A percentile compares a stretch with the other conserved stretches of the same genome.
Evolutionary conservation across 371 early-diverging fungal genomes (phyloP).

Genomic region (Batrachochytrium dendrobatidis): DNA sequence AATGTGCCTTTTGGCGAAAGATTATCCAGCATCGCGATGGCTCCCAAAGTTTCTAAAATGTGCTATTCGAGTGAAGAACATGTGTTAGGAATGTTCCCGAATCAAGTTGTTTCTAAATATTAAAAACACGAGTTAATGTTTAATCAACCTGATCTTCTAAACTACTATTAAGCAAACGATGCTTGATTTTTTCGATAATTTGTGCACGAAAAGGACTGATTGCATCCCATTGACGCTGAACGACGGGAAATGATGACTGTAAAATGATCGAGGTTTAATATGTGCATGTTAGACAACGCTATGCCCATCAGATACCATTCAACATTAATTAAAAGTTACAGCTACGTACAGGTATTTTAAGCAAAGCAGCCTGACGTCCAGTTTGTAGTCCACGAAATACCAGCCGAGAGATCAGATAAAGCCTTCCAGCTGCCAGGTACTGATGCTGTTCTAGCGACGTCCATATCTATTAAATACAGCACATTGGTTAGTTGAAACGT

Average conservation of each 20-base stretch:
- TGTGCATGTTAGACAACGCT: not conserved
- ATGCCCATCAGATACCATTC: not conserved
- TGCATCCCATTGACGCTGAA: conserved; percentile 81
- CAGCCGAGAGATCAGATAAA: conserved; percentile 59
- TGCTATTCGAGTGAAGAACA: conserved; percentile 27
- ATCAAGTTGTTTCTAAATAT: conserved; percentile 6
- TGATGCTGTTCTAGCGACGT: conserved; percentile 61
- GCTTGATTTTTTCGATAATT: conserved; percentile 56
- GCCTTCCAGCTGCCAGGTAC: conserved; percentile 61
- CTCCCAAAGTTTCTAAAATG: conserved; percentile 52
- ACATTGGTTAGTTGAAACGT: too few species aligned
- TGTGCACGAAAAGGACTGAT: conserved; percentile 65
- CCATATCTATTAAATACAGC: conserved; percentile 52
- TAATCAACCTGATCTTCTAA: conserved; percentile 44
- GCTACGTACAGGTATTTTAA: conserved; percentile 25
- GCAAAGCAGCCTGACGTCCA: conserved; percentile 12
- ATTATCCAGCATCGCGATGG: conserved; percentile 57
- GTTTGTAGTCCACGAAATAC: conserved; percentile 57
- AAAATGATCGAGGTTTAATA: not conserved
- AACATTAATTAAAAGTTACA: not conserved
- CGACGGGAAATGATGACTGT: conserved; percentile 67
- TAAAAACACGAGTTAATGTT: too few species aligned
- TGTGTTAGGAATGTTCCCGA: not conserved
- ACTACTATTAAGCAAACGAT: conserved; percentile 41
- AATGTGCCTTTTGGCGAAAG: conserved; percentile 52